Conservation (phyloP, 768 basidiomycete genomes). For the Vishniacozyma victoriae region DNA sequence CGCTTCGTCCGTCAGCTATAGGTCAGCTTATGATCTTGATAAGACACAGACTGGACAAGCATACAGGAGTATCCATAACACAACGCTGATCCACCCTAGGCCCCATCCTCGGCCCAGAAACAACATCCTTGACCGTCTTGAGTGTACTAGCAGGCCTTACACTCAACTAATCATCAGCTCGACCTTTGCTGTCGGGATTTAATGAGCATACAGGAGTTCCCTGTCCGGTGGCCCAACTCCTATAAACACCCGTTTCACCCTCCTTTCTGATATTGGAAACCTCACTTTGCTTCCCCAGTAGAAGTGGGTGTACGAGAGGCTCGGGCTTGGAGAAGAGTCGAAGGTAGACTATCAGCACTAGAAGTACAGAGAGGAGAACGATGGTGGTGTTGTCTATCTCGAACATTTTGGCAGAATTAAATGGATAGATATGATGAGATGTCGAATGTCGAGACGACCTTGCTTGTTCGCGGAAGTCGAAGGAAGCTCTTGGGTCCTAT, state of each 20-base stretch:
- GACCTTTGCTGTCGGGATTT: neutral
- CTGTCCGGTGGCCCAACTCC: slow-evolving; percentile 79
- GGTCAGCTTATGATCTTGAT: neutral
- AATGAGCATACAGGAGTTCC: slow-evolving; percentile 50
- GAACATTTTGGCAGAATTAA: neutral
- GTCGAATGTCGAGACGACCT: no score
- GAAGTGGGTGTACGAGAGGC: slow-evolving; percentile 79
- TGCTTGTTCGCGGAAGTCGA: no score
- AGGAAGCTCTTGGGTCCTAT: no score
- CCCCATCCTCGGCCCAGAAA: slow-evolving; percentile 8
- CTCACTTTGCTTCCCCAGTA: slow-evolving; percentile 87
- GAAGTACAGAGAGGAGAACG: slow-evolving; percentile 19
- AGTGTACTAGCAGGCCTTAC: slow-evolving; percentile 35
- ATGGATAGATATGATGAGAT: neutral
- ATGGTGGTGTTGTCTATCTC: slow-evolving; percentile 41
- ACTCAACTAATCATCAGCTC: neutral
- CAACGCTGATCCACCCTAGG: slow-evolving; percentile 9
- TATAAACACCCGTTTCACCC: slow-evolving; percentile 77
- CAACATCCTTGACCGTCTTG: slow-evolving; percentile 34
- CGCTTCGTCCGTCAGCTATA: slow-evolving; percentile 55
- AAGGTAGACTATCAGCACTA: slow-evolving; percentile 23
- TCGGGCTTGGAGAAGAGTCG: slow-evolving; percentile 32
- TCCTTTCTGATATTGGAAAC: slow-evolving; percentile 72
- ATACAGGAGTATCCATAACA: slow-evolving; percentile 31
- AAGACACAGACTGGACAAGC: slow-evolving; percentile 2